Conservation (phyloP, 2,329 filamentous ascomycete genomes). For the Triangularia verruculosa region DNA sequence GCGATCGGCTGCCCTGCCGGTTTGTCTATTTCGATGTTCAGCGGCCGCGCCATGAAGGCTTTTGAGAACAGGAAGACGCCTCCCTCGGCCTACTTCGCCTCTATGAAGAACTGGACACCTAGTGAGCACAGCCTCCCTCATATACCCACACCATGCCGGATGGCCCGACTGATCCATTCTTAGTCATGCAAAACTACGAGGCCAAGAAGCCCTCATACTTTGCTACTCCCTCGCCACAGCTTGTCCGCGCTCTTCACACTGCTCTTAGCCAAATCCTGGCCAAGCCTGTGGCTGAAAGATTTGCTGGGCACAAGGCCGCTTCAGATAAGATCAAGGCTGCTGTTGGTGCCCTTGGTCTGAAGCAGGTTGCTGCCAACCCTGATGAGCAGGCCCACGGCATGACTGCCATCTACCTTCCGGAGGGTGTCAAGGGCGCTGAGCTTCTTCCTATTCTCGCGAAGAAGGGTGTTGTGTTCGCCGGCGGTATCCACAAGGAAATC, state of each 20-base stretch:
- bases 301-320: conserved; percentile 73
- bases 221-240: conserved; percentile 90
- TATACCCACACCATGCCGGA: background rate
- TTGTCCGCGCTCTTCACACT: conserved; percentile 89
- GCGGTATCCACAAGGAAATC: conserved; percentile 94
- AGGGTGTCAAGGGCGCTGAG: conserved; percentile 75
- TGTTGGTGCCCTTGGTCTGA: conserved; percentile 74
- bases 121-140: conserved; percentile 50
- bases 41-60: conserved; percentile 76
- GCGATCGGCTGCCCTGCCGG: conserved; percentile 94
- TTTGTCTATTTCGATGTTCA: conserved; percentile 91
- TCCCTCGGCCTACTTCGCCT: conserved; percentile 88
- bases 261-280: conserved; percentile 80
- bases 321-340: conserved; percentile 86
- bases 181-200: conserved; percentile 98
- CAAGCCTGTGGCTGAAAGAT: conserved; percentile 76
- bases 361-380: conserved; percentile 79
- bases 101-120: conserved; percentile 95
- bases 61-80: conserved; percentile 79
- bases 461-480: conserved; percentile 90
- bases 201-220: conserved; percentile 97
- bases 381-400: conserved; percentile 95
- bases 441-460: conserved; percentile 80
- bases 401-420: conserved; percentile 95
- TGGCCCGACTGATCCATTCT: background rate